phyloP scores from a whole-genome alignment of 495 filamentous ascomycete species.

The Aspergillus taichungensis region DNA sequence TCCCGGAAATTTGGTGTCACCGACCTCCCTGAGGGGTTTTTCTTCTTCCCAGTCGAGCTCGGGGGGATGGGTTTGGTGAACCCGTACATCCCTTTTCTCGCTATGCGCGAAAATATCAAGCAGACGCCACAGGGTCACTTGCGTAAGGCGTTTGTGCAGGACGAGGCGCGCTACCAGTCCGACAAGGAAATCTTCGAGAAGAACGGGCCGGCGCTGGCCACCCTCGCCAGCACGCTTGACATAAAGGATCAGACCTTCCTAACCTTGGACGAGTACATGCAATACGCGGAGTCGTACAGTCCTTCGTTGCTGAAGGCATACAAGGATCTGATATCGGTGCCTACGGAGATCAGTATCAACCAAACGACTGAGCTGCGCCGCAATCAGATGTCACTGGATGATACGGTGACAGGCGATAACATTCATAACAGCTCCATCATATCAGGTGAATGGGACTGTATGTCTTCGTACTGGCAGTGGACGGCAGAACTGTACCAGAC shows the following conservation, averaged over 20 bases:
- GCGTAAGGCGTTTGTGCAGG: constrained; percentile 34
- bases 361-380: constrained; percentile 18
- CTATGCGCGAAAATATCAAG: constrained; percentile 44
- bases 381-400: constrained; percentile 17
- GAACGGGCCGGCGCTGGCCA: constrained; percentile 6
- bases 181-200: constrained; percentile 38
- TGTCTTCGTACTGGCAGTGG: constrained; percentile 57
- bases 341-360: constrained; percentile 25
- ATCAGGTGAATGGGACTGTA: constrained; percentile 22
- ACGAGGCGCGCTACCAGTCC: constrained; percentile 36
- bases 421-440: constrained; percentile 16
- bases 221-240: constrained; percentile 5
- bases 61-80: constrained; percentile 50
- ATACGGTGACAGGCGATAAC: constrained; percentile 1
- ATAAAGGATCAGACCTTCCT: constrained; percentile 35
- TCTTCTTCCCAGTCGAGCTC: constrained; percentile 54
- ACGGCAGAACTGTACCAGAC: constrained; percentile 49
- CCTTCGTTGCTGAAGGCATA: constrained; percentile 23
- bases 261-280: constrained; percentile 44
- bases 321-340: constrained; percentile 27
- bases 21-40: constrained; percentile 57
- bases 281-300: constrained; percentile 42
- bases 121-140: constrained; percentile 35
- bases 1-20: constrained; percentile 43
- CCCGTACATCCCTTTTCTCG: constrained; percentile 46